These are phyloP conservation scores for Eimeria sp. DNA, from an alignment of 169 alveolate genomes.

Conservation along the genomic window DNA sequence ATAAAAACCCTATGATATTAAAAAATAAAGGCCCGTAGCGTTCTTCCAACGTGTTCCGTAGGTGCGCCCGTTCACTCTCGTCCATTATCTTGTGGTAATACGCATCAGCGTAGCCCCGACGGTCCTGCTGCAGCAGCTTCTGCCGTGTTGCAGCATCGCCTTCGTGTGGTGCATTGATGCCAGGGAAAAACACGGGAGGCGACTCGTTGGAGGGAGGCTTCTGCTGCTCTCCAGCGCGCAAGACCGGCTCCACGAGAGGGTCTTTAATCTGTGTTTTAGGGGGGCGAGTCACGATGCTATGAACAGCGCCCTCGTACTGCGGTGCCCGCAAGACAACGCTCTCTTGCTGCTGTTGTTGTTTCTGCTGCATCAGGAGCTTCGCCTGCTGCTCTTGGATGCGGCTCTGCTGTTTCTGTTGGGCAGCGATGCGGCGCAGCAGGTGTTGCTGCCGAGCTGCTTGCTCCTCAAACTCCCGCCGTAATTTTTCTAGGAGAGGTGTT, in stretches of 20 bases:
- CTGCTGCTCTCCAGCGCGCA: background rate
- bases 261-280: no score
- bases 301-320: background rate
- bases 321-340: background rate
- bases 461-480: background rate
- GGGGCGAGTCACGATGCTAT: background rate
- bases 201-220: background rate
- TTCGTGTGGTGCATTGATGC: conserved; percentile 9
- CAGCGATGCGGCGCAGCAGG: background rate
- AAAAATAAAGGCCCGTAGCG: conserved; percentile 46
- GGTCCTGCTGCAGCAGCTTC: background rate
- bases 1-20: background rate
- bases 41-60: background rate
- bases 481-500: background rate
- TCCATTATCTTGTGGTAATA: background rate
- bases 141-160: conserved; percentile 9
- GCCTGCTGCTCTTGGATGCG: conserved; percentile 40
- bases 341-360: conserved; percentile 2
- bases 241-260: background rate
- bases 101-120: background rate
- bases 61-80: background rate
- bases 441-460: background rate
- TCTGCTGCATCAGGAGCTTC: background rate
- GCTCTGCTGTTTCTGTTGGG: background rate
- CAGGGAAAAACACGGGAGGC: background rate